phyloP scores from a whole-genome alignment of 495 filamentous ascomycete species.

The Amorphotheca resinae region DNA sequence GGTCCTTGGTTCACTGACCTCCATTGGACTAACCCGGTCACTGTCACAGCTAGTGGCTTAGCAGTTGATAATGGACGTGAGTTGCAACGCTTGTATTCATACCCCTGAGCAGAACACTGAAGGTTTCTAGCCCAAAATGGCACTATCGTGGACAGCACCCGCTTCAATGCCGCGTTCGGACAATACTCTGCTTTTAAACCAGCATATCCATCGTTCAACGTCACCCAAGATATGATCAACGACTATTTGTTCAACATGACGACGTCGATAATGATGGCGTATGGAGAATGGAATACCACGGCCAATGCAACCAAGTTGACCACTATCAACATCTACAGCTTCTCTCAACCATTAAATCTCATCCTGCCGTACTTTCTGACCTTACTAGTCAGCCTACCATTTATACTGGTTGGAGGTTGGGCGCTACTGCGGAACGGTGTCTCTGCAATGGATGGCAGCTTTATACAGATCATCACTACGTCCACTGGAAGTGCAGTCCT shows the following conservation, averaged over 20 bases:
- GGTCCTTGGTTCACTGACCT: too few species aligned
- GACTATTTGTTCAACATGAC: conserved; percentile 18
- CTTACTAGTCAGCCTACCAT: conserved; percentile 10
- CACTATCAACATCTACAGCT: conserved; percentile 17
- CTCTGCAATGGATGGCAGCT: conserved; percentile 18
- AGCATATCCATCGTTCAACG: conserved; percentile 9
- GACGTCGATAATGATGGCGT: conserved; percentile 12
- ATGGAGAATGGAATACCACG: conserved; percentile 7
- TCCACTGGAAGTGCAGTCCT: conserved; percentile 16
- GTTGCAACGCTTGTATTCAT: neutral
- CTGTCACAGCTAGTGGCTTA: too few species aligned
- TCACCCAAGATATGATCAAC: conserved; percentile 13
- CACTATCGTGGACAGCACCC: conserved; percentile 8
- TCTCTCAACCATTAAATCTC: conserved; percentile 12
- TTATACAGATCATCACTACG: conserved; percentile 20
- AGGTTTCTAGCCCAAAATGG: conserved; percentile 3
- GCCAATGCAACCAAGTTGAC: conserved; percentile 7
- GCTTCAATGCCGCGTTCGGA: conserved; percentile 10
- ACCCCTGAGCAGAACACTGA: too few species aligned
- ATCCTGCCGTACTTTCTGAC: conserved; percentile 19
- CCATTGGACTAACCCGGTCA: too few species aligned
- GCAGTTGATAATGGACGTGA: too few species aligned
- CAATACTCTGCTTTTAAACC: conserved; percentile 6
- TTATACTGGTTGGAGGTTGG: conserved; percentile 12
- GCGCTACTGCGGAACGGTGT: conserved; percentile 19